Conservation (phyloP, 2,329 filamentous ascomycete genomes). For the Botryotinia convoluta region DNA sequence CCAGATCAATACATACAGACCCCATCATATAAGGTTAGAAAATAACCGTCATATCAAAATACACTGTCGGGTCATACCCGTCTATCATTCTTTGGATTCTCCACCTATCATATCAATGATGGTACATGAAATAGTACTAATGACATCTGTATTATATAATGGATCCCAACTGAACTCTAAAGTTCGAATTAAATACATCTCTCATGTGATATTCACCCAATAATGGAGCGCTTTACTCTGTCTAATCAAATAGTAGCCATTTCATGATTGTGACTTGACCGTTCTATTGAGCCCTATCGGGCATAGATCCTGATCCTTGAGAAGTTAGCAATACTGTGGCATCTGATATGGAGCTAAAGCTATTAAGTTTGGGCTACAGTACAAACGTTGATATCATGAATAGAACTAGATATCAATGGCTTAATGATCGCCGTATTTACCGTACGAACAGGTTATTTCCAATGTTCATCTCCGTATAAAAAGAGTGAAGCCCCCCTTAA, state of each 20-base stretch:
- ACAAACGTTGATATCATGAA: neutral
- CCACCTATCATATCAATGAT: neutral
- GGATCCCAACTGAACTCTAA: neutral
- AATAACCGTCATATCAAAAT: neutral
- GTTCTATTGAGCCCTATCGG: neutral
- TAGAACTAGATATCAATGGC: neutral
- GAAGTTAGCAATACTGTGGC: neutral
- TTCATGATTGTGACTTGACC: neutral
- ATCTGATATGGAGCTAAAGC: neutral
- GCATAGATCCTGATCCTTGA: neutral
- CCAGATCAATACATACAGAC: neutral
- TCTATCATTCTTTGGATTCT: neutral
- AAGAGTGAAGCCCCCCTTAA: neutral
- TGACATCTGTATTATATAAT: neutral
- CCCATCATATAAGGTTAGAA: neutral
- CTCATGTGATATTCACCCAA: neutral
- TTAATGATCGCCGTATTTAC: neutral
- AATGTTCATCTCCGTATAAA: neutral
- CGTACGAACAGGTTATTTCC: no score
- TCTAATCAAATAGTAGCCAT: rapidly evolving
- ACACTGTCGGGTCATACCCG: neutral
- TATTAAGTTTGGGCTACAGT: neutral
- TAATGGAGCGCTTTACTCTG: neutral
- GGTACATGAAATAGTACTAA: neutral
- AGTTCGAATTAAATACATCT: no score